Base-by-base conservation (phyloP, 1,284 basidiomycete genomes). In the Boletus holoroseus region DNA sequence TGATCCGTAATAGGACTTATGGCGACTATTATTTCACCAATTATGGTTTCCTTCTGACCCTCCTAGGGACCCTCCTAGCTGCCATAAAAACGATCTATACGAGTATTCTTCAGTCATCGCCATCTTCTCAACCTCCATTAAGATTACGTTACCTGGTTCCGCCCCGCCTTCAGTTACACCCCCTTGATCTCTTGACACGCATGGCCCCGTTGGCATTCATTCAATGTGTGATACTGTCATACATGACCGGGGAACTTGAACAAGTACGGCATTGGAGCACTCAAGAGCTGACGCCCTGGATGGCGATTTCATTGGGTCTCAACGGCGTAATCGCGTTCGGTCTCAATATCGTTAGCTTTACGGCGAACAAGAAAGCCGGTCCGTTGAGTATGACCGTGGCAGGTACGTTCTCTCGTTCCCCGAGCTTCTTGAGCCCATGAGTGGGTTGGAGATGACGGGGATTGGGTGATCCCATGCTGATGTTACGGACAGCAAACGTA, bases 11-110 rank as follows among this genome's bases (percentile, higher is more conserved):
- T 58, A 91, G 88, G 9, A 94, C 92, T 3, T 94, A 91, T 52
- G 91, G 92, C 47, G 91, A 94, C 64, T 94, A 94, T 70, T 86
- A 89, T 62, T 93, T 85, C 66, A 94, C 91, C 0, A 67, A 76
- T 2, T 82, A 81, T 68, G 94, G 94, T 7, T 78, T 96, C 55
- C 66, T 88, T 59, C 76, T 97, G 18, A 96, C 94, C 0, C 76
- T 96, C 15, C 71, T 93, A 13, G 94, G 94, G 34, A 91, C 93
- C 0, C 69, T 94, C 52, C 79, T 97, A 30, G 94, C 94, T 4
- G 88, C 94, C 3, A 71, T 94, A 49, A 96, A 96, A 69, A 94
- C 93, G 0, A 86, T 96, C 46, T 82, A 86, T 50, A 95, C 94
- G 12, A 91, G 92, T 66, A 71, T 90, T 51, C 82, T 94, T 6